These are phyloP conservation scores for Phaeophleospora eucalypticola DNA, from an alignment of 2,329 filamentous ascomycete species.

Conservation along the genomic window DNA sequence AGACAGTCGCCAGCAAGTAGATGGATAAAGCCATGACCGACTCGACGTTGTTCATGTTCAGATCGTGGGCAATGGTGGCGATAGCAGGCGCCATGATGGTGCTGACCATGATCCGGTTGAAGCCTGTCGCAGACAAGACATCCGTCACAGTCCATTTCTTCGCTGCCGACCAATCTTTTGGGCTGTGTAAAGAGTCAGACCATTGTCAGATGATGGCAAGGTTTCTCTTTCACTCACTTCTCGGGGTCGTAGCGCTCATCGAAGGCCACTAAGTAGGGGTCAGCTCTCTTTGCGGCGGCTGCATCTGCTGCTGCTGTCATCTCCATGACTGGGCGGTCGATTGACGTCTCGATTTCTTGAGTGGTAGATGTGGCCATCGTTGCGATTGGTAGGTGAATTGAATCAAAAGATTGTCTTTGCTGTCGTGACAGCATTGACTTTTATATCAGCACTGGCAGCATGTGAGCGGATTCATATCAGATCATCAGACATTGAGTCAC, in stretches of 20 bases:
- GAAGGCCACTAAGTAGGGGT: conserved; percentile 17
- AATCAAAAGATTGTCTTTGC: background rate
- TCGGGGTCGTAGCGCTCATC: conserved; percentile 28
- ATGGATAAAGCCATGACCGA: conserved; percentile 18
- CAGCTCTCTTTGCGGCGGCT: conserved; percentile 2
- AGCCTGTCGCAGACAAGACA: conserved; percentile 48
- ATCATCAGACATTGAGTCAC: too few relatives aligned
- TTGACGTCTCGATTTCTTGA: background rate
- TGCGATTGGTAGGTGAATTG: background rate
- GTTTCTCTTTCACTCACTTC: conserved; percentile 25
- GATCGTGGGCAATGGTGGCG: conserved; percentile 38
- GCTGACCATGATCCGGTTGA: conserved; percentile 48
- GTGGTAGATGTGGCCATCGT: background rate
- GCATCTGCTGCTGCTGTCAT: background rate
- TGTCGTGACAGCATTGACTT: background rate
- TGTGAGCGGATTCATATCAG: background rate
- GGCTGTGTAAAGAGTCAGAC: background rate
- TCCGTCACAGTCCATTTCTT: conserved; percentile 49
- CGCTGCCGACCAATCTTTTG: conserved; percentile 4
- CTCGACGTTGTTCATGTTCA: conserved; percentile 32
- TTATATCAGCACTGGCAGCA: background rate
- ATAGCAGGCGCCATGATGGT: conserved; percentile 52
- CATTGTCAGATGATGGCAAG: background rate
- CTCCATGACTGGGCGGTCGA: background rate
- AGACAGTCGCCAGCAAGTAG: conserved; percentile 21